Conservation (phyloP, 2,329 filamentous ascomycete genomes). For the Cadophora malorum region DNA sequence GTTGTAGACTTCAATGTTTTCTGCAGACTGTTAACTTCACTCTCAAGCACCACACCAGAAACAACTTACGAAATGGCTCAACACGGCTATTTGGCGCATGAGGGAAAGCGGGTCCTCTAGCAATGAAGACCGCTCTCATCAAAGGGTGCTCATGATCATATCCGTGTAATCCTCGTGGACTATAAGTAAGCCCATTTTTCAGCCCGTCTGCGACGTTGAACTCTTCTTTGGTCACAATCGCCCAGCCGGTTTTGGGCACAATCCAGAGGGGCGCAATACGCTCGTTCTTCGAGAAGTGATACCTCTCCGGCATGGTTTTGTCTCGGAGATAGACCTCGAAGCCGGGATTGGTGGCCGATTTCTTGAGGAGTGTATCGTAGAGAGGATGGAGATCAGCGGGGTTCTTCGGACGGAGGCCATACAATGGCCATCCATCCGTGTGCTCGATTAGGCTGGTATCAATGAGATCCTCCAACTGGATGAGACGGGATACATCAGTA, state of each 20-base stretch:
- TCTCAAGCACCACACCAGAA: not conserved
- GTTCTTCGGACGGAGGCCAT: slow-evolving; percentile 83
- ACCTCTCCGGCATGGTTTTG: slow-evolving; percentile 87
- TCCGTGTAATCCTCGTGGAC: slow-evolving; percentile 86
- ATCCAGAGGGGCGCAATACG: slow-evolving; percentile 97
- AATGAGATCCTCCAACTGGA: slow-evolving; percentile 90
- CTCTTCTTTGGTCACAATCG: slow-evolving; percentile 80
- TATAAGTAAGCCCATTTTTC: slow-evolving; percentile 70
- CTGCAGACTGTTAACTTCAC: slow-evolving; percentile 52
- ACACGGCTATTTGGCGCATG: slow-evolving; percentile 82
- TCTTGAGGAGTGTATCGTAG: slow-evolving; percentile 65
- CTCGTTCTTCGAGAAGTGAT: slow-evolving; percentile 86
- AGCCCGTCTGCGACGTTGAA: slow-evolving; percentile 75
- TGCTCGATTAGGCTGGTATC: slow-evolving; percentile 80
- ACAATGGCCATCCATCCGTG: slow-evolving; percentile 92
- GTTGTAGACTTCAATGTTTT: slow-evolving; percentile 96
- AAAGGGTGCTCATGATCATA: slow-evolving; percentile 95
- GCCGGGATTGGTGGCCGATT: slow-evolving; percentile 66
- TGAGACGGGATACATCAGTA: slow-evolving; percentile 77
- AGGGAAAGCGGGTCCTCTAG: slow-evolving; percentile 89
- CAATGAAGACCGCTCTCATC: slow-evolving; percentile 96
- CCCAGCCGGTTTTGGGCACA: slow-evolving; percentile 90
- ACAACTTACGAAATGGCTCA: slow-evolving; percentile 76
- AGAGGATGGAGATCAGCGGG: slow-evolving; percentile 68
- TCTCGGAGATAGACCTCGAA: slow-evolving; percentile 89